phyloP scores from a whole-genome alignment of 73 alveolate genomes.

The Stentor roeselii region DNA sequence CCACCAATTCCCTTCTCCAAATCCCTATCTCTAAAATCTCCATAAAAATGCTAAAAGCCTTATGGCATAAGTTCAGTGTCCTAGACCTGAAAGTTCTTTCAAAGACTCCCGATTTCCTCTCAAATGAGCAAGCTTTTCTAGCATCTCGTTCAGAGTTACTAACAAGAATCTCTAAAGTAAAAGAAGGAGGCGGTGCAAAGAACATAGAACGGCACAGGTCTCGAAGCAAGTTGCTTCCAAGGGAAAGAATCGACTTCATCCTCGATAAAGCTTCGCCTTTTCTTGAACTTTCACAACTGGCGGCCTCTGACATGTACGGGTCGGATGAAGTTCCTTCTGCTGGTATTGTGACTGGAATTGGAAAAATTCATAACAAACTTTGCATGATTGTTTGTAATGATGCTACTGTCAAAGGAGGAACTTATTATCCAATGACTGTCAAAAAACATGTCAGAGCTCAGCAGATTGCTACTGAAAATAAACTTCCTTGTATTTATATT shows the following conservation, averaged over 20 bases:
- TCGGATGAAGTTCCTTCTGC: conserved; percentile 79
- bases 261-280: conserved; percentile 84
- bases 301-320: conserved; percentile 70
- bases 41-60: no score
- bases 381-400: conserved; percentile 91
- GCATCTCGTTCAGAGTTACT: conserved; percentile 29
- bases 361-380: conserved; percentile 74
- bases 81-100: no score
- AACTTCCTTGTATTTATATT: conserved; percentile 90
- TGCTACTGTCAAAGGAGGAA: conserved; percentile 91
- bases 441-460: conserved; percentile 95
- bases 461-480: conserved; percentile 91
- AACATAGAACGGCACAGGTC: conserved; percentile 33
- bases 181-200: conserved; percentile 38
- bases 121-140: not conserved
- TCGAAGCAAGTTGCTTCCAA: conserved; percentile 48
- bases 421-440: conserved; percentile 92
- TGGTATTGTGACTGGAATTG: conserved; percentile 90
- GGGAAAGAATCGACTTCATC: conserved; percentile 63
- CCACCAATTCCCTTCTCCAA: no score
- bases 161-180: conserved; percentile 20
- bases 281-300: conserved; percentile 76
- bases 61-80: no score
- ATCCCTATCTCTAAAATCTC: no score
- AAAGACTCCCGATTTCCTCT: no score